These are phyloP conservation scores for Rhodotorula sphaerocarpa DNA, from an alignment of 768 basidiomycete species.

Conservation along the genomic window DNA sequence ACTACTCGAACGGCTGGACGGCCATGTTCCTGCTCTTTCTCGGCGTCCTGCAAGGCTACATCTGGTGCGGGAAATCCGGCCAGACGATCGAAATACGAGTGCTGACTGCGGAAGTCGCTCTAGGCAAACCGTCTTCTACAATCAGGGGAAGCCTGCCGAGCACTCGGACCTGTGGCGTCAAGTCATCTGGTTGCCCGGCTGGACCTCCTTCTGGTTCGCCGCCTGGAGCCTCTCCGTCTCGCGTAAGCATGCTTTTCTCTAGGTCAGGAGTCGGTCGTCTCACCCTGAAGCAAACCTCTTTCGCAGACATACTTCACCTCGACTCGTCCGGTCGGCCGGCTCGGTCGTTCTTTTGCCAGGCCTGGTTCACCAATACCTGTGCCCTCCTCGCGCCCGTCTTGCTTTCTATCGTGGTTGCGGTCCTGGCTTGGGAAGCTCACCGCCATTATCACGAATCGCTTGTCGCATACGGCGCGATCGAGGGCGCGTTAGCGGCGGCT, in stretches of 20 bases:
- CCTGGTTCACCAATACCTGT: conserved; percentile 12
- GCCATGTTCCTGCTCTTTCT: not conserved
- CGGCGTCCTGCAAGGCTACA: conserved; percentile 2
- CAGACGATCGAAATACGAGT: not conserved
- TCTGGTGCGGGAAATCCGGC: not conserved
- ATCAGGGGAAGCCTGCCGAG: not conserved
- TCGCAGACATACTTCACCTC: conserved; percentile 14
- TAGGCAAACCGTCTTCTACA: not conserved
- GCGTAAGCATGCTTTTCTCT: not conserved
- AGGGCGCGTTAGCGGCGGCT: not conserved
- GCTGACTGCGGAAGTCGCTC: not conserved
- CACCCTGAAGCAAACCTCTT: not conserved
- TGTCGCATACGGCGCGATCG: not conserved
- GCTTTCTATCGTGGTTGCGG: not conserved
- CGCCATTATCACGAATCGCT: not conserved
- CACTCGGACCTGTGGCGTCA: not conserved
- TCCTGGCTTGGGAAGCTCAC: not conserved
- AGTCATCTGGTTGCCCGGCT: not conserved
- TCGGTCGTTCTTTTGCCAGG: conserved; percentile 6
- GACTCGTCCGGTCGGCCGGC: conserved; percentile 22
- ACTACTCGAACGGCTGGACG: conserved; percentile 12
- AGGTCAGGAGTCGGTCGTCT: not conserved
- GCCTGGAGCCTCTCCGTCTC: conserved; percentile 5
- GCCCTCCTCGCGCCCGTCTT: not conserved
- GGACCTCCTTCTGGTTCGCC: not conserved